Percentiles rank a stretch among this genome's conserved stretches.
Evolutionary conservation across 176 grass and related monocot species (phyloP).

Genomic region (Cenchrus americanus): DNA sequence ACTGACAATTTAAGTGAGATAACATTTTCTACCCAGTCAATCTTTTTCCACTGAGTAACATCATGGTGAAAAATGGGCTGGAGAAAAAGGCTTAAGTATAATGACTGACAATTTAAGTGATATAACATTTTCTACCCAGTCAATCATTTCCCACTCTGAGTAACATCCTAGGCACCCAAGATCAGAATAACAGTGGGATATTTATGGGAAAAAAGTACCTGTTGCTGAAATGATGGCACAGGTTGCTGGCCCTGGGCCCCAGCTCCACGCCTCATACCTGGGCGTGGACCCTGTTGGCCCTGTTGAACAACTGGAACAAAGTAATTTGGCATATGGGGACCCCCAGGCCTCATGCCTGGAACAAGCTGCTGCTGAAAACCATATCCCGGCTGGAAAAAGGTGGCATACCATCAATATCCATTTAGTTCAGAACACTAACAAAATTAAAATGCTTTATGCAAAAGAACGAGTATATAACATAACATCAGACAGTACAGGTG

Average conservation of each 20-base stretch:
- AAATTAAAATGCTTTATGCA: neutral
- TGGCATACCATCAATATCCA: constrained; percentile 32
- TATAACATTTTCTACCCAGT: neutral
- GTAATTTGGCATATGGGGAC: constrained; percentile 77
- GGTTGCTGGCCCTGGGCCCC: constrained; percentile 67
- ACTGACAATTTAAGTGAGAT: neutral
- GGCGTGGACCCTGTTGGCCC: constrained; percentile 81
- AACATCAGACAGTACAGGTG: neutral
- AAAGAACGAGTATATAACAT: constrained; percentile 20
- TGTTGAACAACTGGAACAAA: constrained; percentile 78
- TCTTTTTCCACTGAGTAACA: constrained; percentile 18
- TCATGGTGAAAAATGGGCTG: no score
- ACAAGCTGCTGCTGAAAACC: constrained; percentile 93
- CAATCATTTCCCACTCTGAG: constrained; percentile 10
- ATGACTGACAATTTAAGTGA: neutral
- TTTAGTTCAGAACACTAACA: constrained; percentile 2
- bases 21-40: neutral
- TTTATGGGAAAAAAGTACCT: constrained; percentile 48
- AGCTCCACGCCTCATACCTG: constrained; percentile 72
- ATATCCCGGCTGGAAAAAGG: constrained; percentile 66
- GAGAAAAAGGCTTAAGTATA: neutral
- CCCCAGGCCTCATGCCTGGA: constrained; percentile 91
- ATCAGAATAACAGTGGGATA: neutral
- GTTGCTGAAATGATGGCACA: constrained; percentile 75
- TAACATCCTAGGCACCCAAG: neutral